Conservation (phyloP, 2,329 filamentous ascomycete species). For the Aspergillus viridinutans region DNA sequence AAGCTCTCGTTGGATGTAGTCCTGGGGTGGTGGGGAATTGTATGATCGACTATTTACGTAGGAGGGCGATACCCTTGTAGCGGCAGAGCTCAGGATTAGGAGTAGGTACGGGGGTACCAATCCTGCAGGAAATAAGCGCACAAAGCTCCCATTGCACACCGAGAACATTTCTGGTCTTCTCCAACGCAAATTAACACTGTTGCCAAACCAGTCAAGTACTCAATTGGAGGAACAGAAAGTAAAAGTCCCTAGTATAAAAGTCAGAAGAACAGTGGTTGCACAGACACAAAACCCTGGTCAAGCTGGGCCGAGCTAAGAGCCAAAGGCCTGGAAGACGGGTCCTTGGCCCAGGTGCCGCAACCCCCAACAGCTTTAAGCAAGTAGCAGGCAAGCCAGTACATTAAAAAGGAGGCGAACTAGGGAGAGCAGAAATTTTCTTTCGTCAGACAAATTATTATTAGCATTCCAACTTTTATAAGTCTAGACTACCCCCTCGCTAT, state of each 20-base stretch:
- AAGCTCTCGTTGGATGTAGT: background rate
- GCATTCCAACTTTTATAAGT: background rate
- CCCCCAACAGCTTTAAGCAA: background rate
- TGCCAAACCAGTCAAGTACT: too few relatives aligned
- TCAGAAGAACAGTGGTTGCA: background rate
- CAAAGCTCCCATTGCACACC: background rate
- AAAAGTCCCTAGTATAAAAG: too few relatives aligned
- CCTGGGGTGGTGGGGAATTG: background rate
- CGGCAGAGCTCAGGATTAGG: background rate
- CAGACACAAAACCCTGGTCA: background rate
- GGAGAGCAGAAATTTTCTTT: background rate
- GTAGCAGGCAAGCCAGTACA: background rate
- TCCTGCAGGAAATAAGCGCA: background rate
- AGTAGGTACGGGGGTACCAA: background rate
- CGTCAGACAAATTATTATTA: background rate
- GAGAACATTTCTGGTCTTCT: background rate
- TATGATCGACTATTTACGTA: background rate
- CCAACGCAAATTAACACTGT: too few relatives aligned
- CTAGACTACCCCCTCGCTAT: background rate
- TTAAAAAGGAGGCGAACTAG: background rate
- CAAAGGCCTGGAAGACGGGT: background rate
- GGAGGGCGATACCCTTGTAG: background rate
- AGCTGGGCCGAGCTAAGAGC: background rate
- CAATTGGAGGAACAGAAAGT: too few relatives aligned
- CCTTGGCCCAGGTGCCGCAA: background rate